Base-by-base conservation (phyloP, 805 yeast species). In the Spathaspora hagerdaliae region DNA sequence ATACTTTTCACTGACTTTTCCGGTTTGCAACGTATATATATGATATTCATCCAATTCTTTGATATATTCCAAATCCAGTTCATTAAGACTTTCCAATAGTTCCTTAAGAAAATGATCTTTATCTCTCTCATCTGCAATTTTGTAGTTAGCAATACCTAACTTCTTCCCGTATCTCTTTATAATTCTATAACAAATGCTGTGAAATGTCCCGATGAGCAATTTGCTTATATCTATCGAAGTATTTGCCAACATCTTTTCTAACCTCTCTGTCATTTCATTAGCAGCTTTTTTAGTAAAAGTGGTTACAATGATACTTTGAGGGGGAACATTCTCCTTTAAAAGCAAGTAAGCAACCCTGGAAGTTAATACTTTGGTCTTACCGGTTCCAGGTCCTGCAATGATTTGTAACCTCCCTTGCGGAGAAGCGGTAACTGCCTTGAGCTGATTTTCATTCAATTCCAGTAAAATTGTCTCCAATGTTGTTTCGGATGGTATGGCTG, bases 211-310 rank as follows among this genome's bases (percentile, higher is more conserved):
- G 31, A 91, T 79, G 46, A 83, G 64, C 15, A 92, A 61, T 39
- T 73, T 71, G 1, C 69, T 59, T 3, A 71, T 51, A 32, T 71
- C 64, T 44, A 79, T 59, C 5, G 61, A 58, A 0, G 70, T 55
- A 35, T 56, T 63, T 6, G 56, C 41, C 7, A 81, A 54, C 42
- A 77, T 33, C 4, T 24, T 38, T 0, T 42, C 45, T 14, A 92
- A 63, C 36, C 98, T 71, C 31, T 79, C 84, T 10, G 70, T 65
- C 87, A 92, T 83, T 64, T 92, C 98, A 43, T 73, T 77, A 1
- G 97, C 95, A 0, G 99, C 98, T 55, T 86, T 87, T 55, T 87
- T 87, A 10, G 98, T 92, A 67, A 92, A 92, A 0, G 98, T 91
- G 6, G 97, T 88, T 15, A 91, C 94, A 1, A 92, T 77, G 14